phyloP scores from a whole-genome alignment of 2,329 filamentous ascomycete genomes.

The Massarina eburnea region DNA sequence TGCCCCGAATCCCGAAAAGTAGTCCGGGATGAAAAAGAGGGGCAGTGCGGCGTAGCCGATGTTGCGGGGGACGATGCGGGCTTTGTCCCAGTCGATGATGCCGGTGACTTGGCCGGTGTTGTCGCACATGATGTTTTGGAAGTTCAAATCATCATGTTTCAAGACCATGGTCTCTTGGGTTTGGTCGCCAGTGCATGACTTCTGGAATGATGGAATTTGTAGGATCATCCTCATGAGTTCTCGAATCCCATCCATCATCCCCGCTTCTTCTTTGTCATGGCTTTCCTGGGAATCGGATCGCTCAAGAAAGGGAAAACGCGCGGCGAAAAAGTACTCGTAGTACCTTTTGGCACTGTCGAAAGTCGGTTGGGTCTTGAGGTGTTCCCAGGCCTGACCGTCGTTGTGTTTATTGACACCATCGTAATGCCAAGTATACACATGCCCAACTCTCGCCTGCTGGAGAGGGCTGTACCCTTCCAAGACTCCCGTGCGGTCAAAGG shows the following conservation, averaged over 20 bases:
- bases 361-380: too few relatives aligned
- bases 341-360: too few relatives aligned
- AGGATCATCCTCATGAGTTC: not conserved
- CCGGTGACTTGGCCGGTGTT: slow-evolving; percentile 9
- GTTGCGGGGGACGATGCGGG: slow-evolving; percentile 8
- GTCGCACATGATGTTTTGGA: slow-evolving; percentile 19
- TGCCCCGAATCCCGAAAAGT: not conserved
- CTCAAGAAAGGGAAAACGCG: too few relatives aligned
- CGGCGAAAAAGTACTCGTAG: too few relatives aligned
- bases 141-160: slow-evolving; percentile 12
- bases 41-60: slow-evolving; percentile 13
- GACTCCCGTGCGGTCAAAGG: not conserved
- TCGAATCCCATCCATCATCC: not conserved
- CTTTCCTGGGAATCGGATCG: too few relatives aligned
- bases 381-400: not conserved
- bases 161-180: slow-evolving; percentile 15
- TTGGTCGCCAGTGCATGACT: not conserved
- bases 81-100: slow-evolving; percentile 23
- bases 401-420: not conserved
- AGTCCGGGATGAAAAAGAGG: slow-evolving; percentile 11
- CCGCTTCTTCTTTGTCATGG: not conserved
- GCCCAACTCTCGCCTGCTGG: not conserved
- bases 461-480: not conserved
- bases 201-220: not conserved
- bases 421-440: not conserved